A percentile compares a stretch with the other conserved stretches of the same genome.
These are phyloP conservation scores for Sclerotinia spermophila DNA, from an alignment of 2,329 filamentous ascomycete species.

Conservation along the genomic window DNA sequence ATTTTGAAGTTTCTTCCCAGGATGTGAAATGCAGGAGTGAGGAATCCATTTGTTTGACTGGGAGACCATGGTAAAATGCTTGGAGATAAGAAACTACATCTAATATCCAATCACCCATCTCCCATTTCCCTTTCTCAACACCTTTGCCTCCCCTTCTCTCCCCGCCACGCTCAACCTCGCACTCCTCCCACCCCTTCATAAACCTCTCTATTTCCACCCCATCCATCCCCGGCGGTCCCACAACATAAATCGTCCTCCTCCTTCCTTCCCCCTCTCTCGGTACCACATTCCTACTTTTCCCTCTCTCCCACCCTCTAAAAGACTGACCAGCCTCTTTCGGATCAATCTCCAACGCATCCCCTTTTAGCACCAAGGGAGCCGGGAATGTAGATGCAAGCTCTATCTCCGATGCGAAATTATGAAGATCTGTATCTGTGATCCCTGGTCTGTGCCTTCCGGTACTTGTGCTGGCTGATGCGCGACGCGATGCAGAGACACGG, in stretches of 20 bases:
- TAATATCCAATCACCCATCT: background rate
- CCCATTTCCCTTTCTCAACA: background rate
- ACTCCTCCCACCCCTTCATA: slow-evolving; percentile 20
- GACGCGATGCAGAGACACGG: slow-evolving; percentile 1
- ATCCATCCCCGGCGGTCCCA: slow-evolving; percentile 24
- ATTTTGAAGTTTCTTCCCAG: slow-evolving; percentile 11
- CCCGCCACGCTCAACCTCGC: slow-evolving; percentile 21
- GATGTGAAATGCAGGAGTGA: slow-evolving; percentile 22
- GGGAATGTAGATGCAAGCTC: slow-evolving; percentile 23
- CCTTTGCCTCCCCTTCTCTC: background rate
- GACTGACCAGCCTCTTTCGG: slow-evolving; percentile 27
- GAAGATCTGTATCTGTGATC: background rate
- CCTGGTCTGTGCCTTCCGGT: background rate
- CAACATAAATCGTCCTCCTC: slow-evolving; percentile 29
- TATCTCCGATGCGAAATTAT: background rate
- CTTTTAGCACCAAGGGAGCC: slow-evolving; percentile 29
- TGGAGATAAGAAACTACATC: slow-evolving; percentile 29
- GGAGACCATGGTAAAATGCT: slow-evolving; percentile 32
- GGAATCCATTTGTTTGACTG: slow-evolving; percentile 27
- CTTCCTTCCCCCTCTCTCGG: slow-evolving; percentile 9
- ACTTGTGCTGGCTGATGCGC: slow-evolving; percentile 18
- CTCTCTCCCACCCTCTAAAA: slow-evolving; percentile 26
- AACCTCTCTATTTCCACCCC: slow-evolving; percentile 8
- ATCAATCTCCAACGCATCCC: slow-evolving; percentile 29
- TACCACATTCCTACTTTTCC: slow-evolving; percentile 28